phyloP scores from a whole-genome alignment of 2,329 filamentous ascomycete species.

The Pseudodiploospora longispora region DNA sequence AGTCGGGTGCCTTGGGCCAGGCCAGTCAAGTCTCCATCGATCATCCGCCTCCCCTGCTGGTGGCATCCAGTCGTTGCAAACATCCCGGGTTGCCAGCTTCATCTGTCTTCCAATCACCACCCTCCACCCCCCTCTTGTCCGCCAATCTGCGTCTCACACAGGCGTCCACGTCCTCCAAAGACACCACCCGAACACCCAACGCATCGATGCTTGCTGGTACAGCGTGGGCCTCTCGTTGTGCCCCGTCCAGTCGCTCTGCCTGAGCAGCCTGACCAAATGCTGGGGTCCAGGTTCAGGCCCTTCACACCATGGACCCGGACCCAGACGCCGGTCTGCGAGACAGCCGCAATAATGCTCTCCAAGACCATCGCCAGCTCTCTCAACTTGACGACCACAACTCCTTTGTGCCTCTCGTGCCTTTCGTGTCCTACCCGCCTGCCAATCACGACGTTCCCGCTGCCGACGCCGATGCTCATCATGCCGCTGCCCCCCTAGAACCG shows the following conservation, averaged over 20 bases:
- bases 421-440: constrained; percentile 6
- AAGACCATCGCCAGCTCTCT: constrained; percentile 20
- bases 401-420: constrained; percentile 9
- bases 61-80: constrained; percentile 8
- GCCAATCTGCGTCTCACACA: constrained; percentile 5
- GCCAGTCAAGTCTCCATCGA: constrained; percentile 1
- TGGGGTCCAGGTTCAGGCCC: constrained; percentile 25
- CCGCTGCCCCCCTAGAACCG: constrained; percentile 37
- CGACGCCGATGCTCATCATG: constrained; percentile 23
- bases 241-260: constrained; percentile 33
- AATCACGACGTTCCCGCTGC: constrained; percentile 2
- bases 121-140: constrained; percentile 8
- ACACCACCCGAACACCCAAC: constrained; percentile 23
- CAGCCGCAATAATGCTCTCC: constrained; percentile 17
- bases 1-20: too few relatives aligned
- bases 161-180: background rate
- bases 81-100: constrained; percentile 6
- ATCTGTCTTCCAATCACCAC: constrained; percentile 10
- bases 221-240: constrained; percentile 34
- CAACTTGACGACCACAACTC: constrained; percentile 16
- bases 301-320: constrained; percentile 20
- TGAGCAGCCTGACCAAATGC: constrained; percentile 35
- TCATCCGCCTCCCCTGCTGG: constrained; percentile 3
- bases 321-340: constrained; percentile 20
- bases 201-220: constrained; percentile 36